Conservation (phyloP, 306 rosid genomes). For the Vicia villosa region DNA sequence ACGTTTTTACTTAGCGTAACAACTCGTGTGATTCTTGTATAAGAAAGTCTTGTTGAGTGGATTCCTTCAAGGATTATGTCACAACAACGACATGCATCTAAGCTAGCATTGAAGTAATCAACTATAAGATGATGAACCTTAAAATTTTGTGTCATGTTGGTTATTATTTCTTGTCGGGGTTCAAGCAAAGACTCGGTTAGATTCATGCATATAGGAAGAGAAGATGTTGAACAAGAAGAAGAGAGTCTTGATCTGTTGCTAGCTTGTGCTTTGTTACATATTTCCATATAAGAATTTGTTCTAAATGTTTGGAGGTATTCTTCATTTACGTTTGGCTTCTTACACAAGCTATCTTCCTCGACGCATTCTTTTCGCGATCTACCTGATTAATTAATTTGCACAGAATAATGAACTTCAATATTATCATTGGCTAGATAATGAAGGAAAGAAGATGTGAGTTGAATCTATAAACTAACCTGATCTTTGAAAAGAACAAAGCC, state of each 20-base stretch:
- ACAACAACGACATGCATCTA: conserved; percentile 63
- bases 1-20: no score
- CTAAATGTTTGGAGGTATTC: conserved; percentile 77
- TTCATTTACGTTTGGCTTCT: conserved; percentile 66
- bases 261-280: conserved; percentile 56
- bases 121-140: conserved; percentile 59
- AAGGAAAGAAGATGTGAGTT: background rate
- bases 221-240: conserved; percentile 31
- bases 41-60: conserved; percentile 48
- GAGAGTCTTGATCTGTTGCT: background rate
- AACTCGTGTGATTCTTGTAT: conserved; percentile 48
- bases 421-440: no score
- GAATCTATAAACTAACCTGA: conserved; percentile 29
- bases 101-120: conserved; percentile 72
- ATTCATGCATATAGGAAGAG: conserved; percentile 33
- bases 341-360: conserved; percentile 47
- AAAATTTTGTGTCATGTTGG: conserved; percentile 38
- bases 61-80: conserved; percentile 63
- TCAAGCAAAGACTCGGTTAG: conserved; percentile 57
- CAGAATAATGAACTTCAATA: background rate
- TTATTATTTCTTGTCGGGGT: conserved; percentile 68
- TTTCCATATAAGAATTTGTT: conserved; percentile 79
- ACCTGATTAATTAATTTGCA: conserved; percentile 44
- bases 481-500: conserved; percentile 39
- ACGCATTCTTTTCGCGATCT: conserved; percentile 46